Conservation (phyloP, 192 early-diverging fungal species). For the Spizellomyces punctatus region DNA sequence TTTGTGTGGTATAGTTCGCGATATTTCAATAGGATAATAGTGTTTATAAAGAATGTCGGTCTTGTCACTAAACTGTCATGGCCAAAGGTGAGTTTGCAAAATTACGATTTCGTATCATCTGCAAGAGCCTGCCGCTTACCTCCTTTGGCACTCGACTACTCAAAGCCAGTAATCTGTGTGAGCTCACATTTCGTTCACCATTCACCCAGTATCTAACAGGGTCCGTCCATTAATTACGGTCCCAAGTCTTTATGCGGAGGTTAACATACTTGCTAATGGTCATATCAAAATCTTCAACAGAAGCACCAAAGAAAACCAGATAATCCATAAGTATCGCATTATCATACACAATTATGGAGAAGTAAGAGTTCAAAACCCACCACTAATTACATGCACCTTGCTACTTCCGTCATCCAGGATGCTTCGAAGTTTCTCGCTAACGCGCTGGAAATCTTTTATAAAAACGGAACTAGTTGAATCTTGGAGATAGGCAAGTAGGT, state of each 20-base stretch:
- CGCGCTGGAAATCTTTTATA: conserved; percentile 42
- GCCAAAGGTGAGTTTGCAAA: background rate
- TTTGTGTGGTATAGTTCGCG: conserved; percentile 42
- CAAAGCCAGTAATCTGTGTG: conserved; percentile 34
- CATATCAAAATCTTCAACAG: conserved; percentile 70
- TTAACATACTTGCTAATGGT: conserved; percentile 59
- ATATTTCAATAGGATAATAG: conserved; percentile 78
- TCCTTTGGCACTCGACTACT: conserved; percentile 19
- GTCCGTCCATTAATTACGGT: background rate
- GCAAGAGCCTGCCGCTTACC: conserved; percentile 4
- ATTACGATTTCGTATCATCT: background rate
- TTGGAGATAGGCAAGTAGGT: no score
- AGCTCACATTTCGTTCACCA: conserved; percentile 31
- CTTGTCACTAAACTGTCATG: conserved; percentile 47
- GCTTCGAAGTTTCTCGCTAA: conserved; percentile 46
- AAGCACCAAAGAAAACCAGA: background rate
- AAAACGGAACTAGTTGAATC: background rate
- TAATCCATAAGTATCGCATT: background rate
- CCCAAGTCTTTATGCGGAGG: background rate
- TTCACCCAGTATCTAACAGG: conserved; percentile 19
- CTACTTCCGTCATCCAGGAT: conserved; percentile 52
- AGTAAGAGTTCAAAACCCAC: conserved; percentile 24
- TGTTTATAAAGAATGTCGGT: conserved; percentile 54
- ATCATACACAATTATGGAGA: no score
- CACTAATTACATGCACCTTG: conserved; percentile 61